Base-by-base conservation (phyloP, 2,329 filamentous ascomycete species). In the Esteya vermicola region DNA sequence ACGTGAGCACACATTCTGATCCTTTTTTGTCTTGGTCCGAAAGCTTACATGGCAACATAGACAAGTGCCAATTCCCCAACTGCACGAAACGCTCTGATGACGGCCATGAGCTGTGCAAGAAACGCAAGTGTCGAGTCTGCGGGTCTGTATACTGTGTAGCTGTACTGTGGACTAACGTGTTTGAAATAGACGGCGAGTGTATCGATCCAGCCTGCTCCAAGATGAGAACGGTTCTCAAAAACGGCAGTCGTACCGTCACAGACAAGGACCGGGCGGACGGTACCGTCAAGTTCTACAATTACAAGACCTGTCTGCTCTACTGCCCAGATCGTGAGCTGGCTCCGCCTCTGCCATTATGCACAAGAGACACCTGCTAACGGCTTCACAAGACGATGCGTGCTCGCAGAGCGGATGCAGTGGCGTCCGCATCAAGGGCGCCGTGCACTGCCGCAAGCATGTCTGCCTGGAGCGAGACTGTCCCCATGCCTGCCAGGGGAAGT, bases 401-500 rank as follows among this genome's bases (percentile, higher is more conserved):
- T 19, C 34, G 16, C n/a, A 27, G n/a, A 27, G 7, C n/a, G n/a
- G 9, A 4, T 46, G 46, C 40, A 14, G 10, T 1, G 41, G 38
- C 9, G 19, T 43, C 4, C 38, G 44, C 16, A 22, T 42, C 12
- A 36, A 26, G 13, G 33, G 28, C 4, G 37, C 42, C 9, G n/a
- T 23, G 2, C 28, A 41, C 39, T 47, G 46, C 36, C 36, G 34
- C 20, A 40, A 43, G 27, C 46, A 47, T 20, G 44, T 37, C 28
- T 47, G 46, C 18, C n/a, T 26, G 5, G 46, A 47, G 27, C 39
- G 36, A 21, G 42, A 35, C 40, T 47, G 46, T 32, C 9, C 2
- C 18, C 25, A 27, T 4, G 30, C 31, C 28, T 38, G 33, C 18
- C 10, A 14, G 13, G 35, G 32, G 13, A 20, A 21, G 7, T 20